A percentile compares a stretch with the other conserved stretches of the same genome.
phyloP scores from a whole-genome alignment of 805 yeast genomes.

The Pichia ethanolica region DNA sequence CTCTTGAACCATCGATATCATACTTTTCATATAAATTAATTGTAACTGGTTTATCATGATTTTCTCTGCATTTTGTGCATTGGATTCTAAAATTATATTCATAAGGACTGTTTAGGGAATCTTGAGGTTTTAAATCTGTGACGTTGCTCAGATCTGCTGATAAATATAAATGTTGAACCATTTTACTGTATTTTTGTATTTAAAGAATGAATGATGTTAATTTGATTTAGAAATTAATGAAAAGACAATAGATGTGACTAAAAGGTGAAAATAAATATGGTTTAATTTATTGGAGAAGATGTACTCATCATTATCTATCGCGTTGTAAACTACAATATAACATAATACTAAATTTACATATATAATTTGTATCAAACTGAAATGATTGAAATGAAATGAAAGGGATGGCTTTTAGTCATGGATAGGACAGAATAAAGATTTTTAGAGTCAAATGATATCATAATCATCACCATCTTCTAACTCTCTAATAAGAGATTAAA shows the following conservation, averaged over 20 bases:
- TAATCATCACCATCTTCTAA: too few relatives aligned
- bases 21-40: conserved; percentile 62
- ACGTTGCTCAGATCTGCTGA: conserved; percentile 32
- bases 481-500: too few relatives aligned
- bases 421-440: too few relatives aligned
- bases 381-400: too few relatives aligned
- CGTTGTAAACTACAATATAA: too few relatives aligned
- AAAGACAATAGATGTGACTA: neutral
- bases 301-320: too few relatives aligned
- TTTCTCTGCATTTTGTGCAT: conserved; percentile 76
- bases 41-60: conserved; percentile 60
- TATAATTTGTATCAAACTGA: too few relatives aligned
- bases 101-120: conserved; percentile 53
- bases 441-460: too few relatives aligned
- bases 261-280: neutral
- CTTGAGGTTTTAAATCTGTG: conserved; percentile 41
- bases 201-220: neutral
- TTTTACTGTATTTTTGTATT: neutral
- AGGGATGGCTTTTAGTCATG: too few relatives aligned
- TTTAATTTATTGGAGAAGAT: too few relatives aligned
- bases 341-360: neutral
- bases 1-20: conserved; percentile 63
- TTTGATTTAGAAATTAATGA: neutral
- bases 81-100: conserved; percentile 67
- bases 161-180: conserved; percentile 21